These are phyloP conservation scores for Tulasnella sp. DNA, from an alignment of 768 basidiomycete species.

Conservation along the genomic window DNA sequence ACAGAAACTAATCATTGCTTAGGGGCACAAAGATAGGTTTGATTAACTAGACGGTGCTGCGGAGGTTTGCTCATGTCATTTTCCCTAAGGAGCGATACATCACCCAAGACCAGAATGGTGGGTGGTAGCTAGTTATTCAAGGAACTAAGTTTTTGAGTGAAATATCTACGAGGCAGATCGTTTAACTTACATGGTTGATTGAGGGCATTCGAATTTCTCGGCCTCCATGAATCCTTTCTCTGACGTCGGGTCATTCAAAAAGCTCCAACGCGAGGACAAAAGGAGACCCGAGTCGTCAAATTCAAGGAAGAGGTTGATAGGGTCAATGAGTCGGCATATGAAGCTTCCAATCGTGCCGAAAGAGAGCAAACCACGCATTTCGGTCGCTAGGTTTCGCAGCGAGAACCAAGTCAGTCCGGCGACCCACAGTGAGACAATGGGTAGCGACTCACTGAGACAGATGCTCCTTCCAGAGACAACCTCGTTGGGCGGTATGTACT, in stretches of 20 bases:
- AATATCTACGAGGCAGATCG: neutral
- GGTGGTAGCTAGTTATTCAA: neutral
- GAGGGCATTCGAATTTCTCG: neutral
- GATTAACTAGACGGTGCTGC: conserved; percentile 1
- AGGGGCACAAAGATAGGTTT: neutral
- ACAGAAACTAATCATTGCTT: neutral
- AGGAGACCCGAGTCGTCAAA: neutral
- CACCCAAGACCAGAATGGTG: conserved; percentile 1
- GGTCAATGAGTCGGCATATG: neutral
- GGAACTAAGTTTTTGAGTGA: neutral
- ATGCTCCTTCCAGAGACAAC: neutral
- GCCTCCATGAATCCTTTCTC: neutral
- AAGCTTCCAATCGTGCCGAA: neutral
- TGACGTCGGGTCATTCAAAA: neutral
- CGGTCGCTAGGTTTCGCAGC: neutral
- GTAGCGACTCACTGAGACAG: neutral
- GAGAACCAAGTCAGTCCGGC: neutral
- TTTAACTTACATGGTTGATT: neutral
- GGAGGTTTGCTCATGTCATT: neutral
- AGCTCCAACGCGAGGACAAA: neutral
- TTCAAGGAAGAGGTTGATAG: neutral
- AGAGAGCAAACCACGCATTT: neutral
- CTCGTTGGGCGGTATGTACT: neutral
- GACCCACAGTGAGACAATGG: neutral
- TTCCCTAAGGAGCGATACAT: neutral